These are phyloP conservation scores for Chenopodium formosanum DNA, from an alignment of 148 eudicot genomes.

Conservation along the genomic window DNA sequence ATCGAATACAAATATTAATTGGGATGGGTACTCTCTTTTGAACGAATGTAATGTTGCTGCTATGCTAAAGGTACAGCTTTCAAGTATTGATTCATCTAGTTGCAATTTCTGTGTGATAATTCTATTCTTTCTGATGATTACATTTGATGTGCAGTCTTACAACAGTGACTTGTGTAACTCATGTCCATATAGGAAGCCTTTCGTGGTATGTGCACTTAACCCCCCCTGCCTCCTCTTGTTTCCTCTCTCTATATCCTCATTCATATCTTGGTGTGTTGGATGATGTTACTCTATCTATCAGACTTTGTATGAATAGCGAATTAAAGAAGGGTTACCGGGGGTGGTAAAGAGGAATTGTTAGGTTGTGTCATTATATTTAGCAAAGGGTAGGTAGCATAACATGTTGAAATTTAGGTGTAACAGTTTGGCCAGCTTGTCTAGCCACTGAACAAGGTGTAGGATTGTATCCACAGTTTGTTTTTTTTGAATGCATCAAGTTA, in stretches of 20 bases:
- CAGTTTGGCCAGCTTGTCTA: not conserved
- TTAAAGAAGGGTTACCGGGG: not conserved
- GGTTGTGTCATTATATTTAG: not conserved
- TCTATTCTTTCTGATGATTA: not conserved
- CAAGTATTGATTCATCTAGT: not conserved
- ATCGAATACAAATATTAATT: too few species aligned
- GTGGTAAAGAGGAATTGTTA: not conserved
- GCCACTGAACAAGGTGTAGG: slow-evolving; percentile 2
- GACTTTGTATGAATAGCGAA: too few species aligned
- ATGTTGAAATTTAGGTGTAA: not conserved
- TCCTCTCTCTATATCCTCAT: not conserved
- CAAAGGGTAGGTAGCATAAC: not conserved
- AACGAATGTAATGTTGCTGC: not conserved
- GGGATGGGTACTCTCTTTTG: not conserved
- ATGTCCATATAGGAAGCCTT: not conserved
- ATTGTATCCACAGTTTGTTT: not conserved
- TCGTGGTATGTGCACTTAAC: not conserved
- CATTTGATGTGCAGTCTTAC: not conserved
- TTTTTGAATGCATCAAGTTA: not conserved
- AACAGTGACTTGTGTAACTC: not conserved
- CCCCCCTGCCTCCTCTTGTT: not conserved
- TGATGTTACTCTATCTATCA: too few species aligned
- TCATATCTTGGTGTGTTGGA: not conserved
- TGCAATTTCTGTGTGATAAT: not conserved
- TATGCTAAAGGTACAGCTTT: not conserved